Base-by-base conservation (phyloP, 176 grass and related monocot species). In the Zea luxurians region DNA sequence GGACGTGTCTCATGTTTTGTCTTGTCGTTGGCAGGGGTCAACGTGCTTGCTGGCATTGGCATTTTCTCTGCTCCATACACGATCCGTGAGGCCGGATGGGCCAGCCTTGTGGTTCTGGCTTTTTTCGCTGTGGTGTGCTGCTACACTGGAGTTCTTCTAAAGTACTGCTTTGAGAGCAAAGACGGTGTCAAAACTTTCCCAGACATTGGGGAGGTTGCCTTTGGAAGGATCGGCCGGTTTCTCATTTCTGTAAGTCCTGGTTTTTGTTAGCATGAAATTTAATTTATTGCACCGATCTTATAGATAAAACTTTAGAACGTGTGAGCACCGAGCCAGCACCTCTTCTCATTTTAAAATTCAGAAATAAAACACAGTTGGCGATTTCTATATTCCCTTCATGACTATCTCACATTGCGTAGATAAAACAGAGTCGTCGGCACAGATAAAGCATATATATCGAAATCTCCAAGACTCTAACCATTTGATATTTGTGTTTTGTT, bases 181-280 rank as follows among this genome's bases (percentile, higher is more conserved):
- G 91, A 90, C 44, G 95, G 95, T 9, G 78, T 98, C 71, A 78
- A 76, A 34, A 92, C 83, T 47, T 97, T 90, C 66, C 95, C 95
- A 82, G 91, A 98, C 83, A 98, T 98, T 48, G 95, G 91, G 37
- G 89, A 98, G 87, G 89, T 83, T 87, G 91, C 91, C 49, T 97
- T 97, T 80, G 95, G 91, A 60, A 88, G 68, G 86, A 88, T 90
- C 52, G 95, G 95, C 5, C 91, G 91, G 6, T 64, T 98, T 71
- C 60, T 98, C 36, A 84, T 98, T 70, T 94, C 89, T 54, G 95
- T 94, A 83, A 92, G 91, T 85, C 6, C 8, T 48, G 10, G 37
- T 13, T 70, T 70, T 49, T 12, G 0, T 13, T 49, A 49, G 48
- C 48, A 49, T 12, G 48, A 13, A 49, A 1, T 49, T 49, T 49